Evolutionary conservation across 2,329 filamentous ascomycete species (phyloP), one percentile per base, ranked within the genome.

Genomic region (Verticillium albo-atrum): DNA sequence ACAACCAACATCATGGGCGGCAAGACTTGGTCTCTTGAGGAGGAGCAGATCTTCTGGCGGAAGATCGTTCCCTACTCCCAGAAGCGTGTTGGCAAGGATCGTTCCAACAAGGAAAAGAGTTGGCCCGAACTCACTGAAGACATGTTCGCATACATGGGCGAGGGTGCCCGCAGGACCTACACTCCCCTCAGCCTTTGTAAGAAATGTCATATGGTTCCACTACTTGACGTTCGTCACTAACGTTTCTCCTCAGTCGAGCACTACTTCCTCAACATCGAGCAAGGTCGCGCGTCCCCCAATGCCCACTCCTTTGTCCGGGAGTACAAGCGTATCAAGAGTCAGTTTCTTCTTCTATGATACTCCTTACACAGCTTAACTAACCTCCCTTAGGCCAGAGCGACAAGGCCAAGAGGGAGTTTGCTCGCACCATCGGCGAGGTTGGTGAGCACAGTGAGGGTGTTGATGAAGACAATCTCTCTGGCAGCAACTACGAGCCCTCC

Each of bases 1-100:
- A 23, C 42, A 23, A 4, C 23, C 54, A 14, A 14, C 30, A 74
- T 27, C 26, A 82, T 84, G 81, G 80, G 77, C 5, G 81, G 80
- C 26, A 82, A 77, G 62, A 69, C 76, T 5, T 85, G 82, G 82
- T 76, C 78, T 0, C 60, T 60, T 0, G 68, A 74, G 1, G 82
- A 85, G 61, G 82, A 85, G 67, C 58, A 65, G 1, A 68, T 77
- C 62, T 84, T 83, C 65, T 85, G 82, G 82, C 68, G 68, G 9
- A 62, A 64, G 3, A 66, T 75, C 27, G 65, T 80, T 1, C 71
- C 75, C 1, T 65, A 68, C 6, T 79, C 77, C 0, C 66, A 70
- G 2, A 75, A 73, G 57, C 68, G 72, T 3, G 60, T 62, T 26
- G 70, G 67, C 9, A 58, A 61, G 6, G 64, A 70, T 55, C 58